phyloP scores from a whole-genome alignment of 768 basidiomycete species.

The Sporobolomyces phaffii region DNA sequence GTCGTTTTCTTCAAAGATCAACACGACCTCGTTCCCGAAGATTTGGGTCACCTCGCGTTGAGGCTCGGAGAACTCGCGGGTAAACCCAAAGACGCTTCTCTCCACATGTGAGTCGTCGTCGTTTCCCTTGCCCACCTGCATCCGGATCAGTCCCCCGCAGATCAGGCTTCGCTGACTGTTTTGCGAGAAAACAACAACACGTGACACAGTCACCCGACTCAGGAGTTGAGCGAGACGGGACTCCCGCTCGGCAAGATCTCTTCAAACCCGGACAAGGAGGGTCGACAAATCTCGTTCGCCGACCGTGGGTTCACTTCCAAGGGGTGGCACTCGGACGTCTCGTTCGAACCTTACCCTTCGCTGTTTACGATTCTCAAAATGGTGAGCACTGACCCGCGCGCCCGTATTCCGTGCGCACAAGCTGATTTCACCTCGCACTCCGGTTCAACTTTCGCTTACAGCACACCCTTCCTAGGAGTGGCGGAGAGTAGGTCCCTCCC shows the following conservation, averaged over 20 bases:
- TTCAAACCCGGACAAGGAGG: slow-evolving; percentile 27
- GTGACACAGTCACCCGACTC: slow-evolving; percentile 43
- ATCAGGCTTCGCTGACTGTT: too few relatives aligned
- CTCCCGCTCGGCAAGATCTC: slow-evolving; percentile 45
- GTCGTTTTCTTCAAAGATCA: slow-evolving; percentile 48
- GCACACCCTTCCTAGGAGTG: slow-evolving; percentile 44
- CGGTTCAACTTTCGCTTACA: background rate
- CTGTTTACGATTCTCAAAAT: slow-evolving; percentile 46
- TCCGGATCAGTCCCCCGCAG: too few relatives aligned
- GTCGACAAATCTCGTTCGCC: slow-evolving; percentile 39
- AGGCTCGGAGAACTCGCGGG: slow-evolving; percentile 43
- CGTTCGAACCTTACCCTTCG: slow-evolving; percentile 46
- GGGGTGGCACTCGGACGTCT: slow-evolving; percentile 37
- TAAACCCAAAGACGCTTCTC: slow-evolving; percentile 42
- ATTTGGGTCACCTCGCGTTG: slow-evolving; percentile 42
- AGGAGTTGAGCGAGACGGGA: slow-evolving; percentile 43
- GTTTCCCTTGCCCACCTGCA: background rate
- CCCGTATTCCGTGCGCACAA: background rate
- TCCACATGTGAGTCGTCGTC: slow-evolving; percentile 44
- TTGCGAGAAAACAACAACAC: background rate
- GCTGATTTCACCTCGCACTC: background rate
- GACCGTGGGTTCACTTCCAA: slow-evolving; percentile 31
- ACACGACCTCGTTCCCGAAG: slow-evolving; percentile 40
- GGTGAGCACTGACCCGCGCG: too few relatives aligned
- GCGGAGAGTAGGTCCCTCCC: slow-evolving; percentile 37